phyloP scores from a whole-genome alignment of 805 yeast species.

The Candida verbasci region DNA sequence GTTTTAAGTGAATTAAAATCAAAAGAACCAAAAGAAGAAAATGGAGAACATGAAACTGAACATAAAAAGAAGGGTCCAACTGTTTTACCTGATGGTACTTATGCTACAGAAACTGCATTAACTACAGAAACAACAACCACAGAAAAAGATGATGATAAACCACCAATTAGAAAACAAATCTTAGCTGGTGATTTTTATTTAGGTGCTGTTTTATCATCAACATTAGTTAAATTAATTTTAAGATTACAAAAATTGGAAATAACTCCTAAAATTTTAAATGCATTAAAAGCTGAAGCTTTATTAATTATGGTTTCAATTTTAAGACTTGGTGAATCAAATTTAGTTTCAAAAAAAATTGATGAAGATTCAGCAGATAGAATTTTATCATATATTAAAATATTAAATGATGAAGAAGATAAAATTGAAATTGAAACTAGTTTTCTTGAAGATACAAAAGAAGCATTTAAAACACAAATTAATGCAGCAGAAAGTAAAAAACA shows the following conservation, averaged over 20 bases:
- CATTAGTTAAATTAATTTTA: conserved; percentile 82
- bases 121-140: conserved; percentile 40
- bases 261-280: conserved; percentile 61
- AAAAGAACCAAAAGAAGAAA: conserved; percentile 20
- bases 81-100: conserved; percentile 97
- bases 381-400: conserved; percentile 75
- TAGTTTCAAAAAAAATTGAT: conserved; percentile 73
- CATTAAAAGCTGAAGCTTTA: conserved; percentile 91
- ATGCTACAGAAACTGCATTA: conserved; percentile 88
- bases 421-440: conserved; percentile 62
- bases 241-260: conserved; percentile 59
- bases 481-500: conserved; percentile 56
- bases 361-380: conserved; percentile 97
- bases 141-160: conserved; percentile 39
- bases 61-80: conserved; percentile 56
- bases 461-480: conserved; percentile 69
- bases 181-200: conserved; percentile 87
- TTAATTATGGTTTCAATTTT: conserved; percentile 87
- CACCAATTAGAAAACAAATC: conserved; percentile 78
- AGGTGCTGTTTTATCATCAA: conserved; percentile 80
- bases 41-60: conserved; percentile 22
- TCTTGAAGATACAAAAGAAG: conserved; percentile 81
- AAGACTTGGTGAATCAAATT: conserved; percentile 75
- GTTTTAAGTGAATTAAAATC: conserved; percentile 61
- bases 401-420: conserved; percentile 59